Evolutionary conservation across 164 flowering plant genomes (phyloP).

Genomic region (Vitis vinifera): DNA sequence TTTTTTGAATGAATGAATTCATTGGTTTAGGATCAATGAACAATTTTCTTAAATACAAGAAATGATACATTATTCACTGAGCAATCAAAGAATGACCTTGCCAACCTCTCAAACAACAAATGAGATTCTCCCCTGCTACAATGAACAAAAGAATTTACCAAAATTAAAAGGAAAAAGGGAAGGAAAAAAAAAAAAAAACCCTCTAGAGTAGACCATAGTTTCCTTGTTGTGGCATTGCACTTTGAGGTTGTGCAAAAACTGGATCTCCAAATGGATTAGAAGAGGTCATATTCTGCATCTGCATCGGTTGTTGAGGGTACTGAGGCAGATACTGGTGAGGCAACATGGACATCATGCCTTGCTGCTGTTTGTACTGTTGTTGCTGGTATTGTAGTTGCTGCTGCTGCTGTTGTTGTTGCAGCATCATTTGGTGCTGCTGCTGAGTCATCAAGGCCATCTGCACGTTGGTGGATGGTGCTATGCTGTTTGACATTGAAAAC

Average conservation of each 20-base stretch:
- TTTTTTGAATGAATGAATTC: no score
- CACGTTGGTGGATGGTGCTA: slow-evolving; percentile 77
- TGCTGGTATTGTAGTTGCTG: slow-evolving; percentile 34
- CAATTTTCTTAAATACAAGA: no score
- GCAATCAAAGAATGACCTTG: slow-evolving; percentile 1
- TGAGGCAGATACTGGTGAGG: slow-evolving; percentile 43
- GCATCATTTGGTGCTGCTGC: slow-evolving; percentile 31
- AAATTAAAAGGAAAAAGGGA: neutral
- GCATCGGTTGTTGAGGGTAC: slow-evolving; percentile 38
- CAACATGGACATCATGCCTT: slow-evolving; percentile 26
- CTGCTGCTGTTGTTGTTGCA: slow-evolving; percentile 32
- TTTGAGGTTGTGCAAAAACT: slow-evolving; percentile 31
- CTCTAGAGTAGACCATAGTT: slow-evolving; percentile 45
- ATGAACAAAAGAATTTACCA: slow-evolving; percentile 29
- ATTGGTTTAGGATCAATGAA: no score
- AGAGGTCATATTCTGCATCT: slow-evolving; percentile 28
- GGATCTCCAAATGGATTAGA: slow-evolving; percentile 88
- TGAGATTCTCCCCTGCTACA: neutral
- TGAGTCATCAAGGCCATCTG: slow-evolving; percentile 75
- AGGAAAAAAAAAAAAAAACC: neutral
- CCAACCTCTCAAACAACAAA: neutral
- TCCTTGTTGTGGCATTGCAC: slow-evolving; percentile 36
- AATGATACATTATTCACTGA: neutral
- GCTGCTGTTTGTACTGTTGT: slow-evolving; percentile 14
- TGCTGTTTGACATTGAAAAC: slow-evolving; percentile 59